Conservation (phyloP, 768 basidiomycete species). For the Rhodotorula paludigena region DNA sequence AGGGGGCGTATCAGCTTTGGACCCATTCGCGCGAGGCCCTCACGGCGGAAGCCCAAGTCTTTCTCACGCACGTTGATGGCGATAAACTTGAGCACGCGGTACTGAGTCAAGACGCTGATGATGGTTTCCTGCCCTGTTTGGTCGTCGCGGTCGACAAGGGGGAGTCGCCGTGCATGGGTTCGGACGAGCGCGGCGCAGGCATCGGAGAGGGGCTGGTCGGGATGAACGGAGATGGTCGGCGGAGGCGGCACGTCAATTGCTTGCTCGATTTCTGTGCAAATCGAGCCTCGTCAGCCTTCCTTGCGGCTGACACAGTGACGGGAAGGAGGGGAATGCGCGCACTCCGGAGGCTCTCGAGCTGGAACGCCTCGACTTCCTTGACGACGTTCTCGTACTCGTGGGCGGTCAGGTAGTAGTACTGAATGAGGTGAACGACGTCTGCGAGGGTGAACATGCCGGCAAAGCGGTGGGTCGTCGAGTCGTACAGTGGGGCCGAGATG, state of each 20-base stretch:
- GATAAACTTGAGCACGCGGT: conserved; percentile 95
- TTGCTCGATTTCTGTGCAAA: conserved; percentile 75
- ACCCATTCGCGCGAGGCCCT: too few relatives aligned
- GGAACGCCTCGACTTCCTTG: conserved; percentile 85
- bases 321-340: conserved; percentile 38
- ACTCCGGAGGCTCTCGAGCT: conserved; percentile 85
- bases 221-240: conserved; percentile 81
- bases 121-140: conserved; percentile 94
- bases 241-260: conserved; percentile 86
- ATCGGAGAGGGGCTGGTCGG: conserved; percentile 78
- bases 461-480: conserved; percentile 85
- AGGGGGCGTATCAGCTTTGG: neutral
- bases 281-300: too few relatives aligned
- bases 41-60: too few relatives aligned
- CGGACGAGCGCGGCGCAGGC: conserved; percentile 84
- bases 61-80: conserved; percentile 71
- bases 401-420: conserved; percentile 86
- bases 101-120: conserved; percentile 92
- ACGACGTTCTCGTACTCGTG: conserved; percentile 78
- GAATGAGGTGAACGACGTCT: conserved; percentile 97
- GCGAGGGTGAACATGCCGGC: conserved; percentile 99
- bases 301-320: neutral
- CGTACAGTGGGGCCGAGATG: conserved; percentile 96
- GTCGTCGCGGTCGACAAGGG: conserved; percentile 84
- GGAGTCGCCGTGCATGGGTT: conserved; percentile 89